A percentile compares a stretch with the other conserved stretches of the same genome.
Conservation (phyloP, 2,329 filamentous ascomycete species). For the Alternaria ventricosa region DNA sequence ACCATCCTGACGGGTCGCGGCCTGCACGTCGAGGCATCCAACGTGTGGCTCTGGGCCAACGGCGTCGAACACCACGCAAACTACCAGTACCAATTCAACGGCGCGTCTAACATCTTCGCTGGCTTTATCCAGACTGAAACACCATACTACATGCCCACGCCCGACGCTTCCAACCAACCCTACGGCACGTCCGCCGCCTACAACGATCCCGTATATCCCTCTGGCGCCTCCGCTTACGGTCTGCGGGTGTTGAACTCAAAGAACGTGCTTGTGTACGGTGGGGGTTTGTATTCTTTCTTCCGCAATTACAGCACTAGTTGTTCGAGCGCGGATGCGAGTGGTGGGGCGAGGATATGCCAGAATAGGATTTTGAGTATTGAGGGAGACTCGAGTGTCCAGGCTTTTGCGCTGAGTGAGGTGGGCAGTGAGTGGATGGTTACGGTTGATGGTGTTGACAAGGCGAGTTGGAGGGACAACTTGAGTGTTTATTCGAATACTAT, state of each 20-base stretch:
- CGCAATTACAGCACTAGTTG: conserved; percentile 62
- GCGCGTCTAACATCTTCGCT: conserved; percentile 81
- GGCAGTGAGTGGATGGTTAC: conserved; percentile 57
- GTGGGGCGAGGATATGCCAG: conserved; percentile 55
- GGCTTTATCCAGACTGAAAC: conserved; percentile 89
- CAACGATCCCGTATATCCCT: conserved; percentile 72
- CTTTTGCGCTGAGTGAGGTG: conserved; percentile 60
- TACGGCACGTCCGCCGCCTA: conserved; percentile 63
- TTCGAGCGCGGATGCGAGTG: conserved; percentile 27
- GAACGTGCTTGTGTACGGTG: conserved; percentile 67
- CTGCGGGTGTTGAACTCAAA: conserved; percentile 66
- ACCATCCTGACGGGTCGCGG: conserved; percentile 88
- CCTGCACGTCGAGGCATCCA: conserved; percentile 70
- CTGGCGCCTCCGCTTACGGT: conserved; percentile 62
- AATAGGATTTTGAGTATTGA: conserved; percentile 59
- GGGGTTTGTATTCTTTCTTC: conserved; percentile 74
- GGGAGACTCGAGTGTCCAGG: conserved; percentile 46
- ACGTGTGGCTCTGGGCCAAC: conserved; percentile 68
- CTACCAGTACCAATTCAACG: conserved; percentile 84
- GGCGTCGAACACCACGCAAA: conserved; percentile 66
- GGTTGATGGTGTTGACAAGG: conserved; percentile 52
- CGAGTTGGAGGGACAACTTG: conserved; percentile 56
- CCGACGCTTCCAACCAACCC: conserved; percentile 68
- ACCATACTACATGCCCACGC: conserved; percentile 82
- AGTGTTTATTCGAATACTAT: conserved; percentile 49